These are phyloP conservation scores for Plenodomus tracheiphilus DNA, from an alignment of 2,329 filamentous ascomycete species.

Conservation along the genomic window DNA sequence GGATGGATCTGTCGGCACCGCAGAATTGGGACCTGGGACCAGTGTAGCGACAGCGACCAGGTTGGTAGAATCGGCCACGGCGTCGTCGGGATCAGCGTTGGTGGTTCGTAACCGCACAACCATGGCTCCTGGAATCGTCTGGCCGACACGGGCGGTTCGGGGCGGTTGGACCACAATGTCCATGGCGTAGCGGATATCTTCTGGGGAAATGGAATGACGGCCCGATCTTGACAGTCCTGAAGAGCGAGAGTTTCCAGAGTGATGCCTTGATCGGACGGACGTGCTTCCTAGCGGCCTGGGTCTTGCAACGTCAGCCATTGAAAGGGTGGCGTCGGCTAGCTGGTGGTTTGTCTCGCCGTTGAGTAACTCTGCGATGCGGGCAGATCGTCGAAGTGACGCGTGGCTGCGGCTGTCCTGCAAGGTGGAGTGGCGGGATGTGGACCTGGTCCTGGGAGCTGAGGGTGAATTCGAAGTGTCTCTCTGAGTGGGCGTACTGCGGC, in stretches of 20 bases:
- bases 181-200: slow-evolving; percentile 43
- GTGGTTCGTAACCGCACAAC: slow-evolving; percentile 40
- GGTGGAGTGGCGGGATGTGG: slow-evolving; percentile 18
- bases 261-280: slow-evolving; percentile 36
- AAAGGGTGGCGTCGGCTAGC: slow-evolving; percentile 15
- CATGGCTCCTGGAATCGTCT: slow-evolving; percentile 35
- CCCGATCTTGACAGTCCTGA: slow-evolving; percentile 30
- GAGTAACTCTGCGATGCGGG: slow-evolving; percentile 36
- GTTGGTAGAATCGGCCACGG: slow-evolving; percentile 37
- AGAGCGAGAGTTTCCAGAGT: slow-evolving; percentile 23
- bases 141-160: slow-evolving; percentile 35
- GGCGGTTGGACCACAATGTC: slow-evolving; percentile 45
- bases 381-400: slow-evolving; percentile 36
- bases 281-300: slow-evolving; percentile 36
- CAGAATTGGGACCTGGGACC: slow-evolving; percentile 32
- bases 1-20: slow-evolving; percentile 30
- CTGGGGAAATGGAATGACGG: slow-evolving; percentile 27
- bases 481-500: slow-evolving; percentile 30
- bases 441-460: slow-evolving; percentile 11
- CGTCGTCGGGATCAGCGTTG: slow-evolving; percentile 37
- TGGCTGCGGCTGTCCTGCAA: slow-evolving; percentile 21
- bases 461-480: slow-evolving; percentile 27
- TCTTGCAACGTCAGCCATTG: slow-evolving; percentile 46
- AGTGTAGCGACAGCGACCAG: slow-evolving; percentile 40
- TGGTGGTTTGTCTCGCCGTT: slow-evolving; percentile 28